Evolutionary conservation across 306 rosid species (phyloP).

Genomic region (Corylus americana): DNA sequence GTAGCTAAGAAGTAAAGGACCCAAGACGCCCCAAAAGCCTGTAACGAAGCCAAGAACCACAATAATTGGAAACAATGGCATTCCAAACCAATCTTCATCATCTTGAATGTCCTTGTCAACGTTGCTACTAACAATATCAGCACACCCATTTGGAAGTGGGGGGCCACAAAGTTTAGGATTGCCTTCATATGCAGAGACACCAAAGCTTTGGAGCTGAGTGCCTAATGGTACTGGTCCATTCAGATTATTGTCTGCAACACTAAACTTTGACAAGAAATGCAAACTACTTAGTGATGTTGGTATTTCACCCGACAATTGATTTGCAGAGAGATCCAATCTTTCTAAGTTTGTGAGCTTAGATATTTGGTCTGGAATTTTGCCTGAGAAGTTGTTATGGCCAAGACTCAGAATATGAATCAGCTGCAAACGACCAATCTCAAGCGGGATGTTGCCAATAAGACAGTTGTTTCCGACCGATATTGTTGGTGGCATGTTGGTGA

Average conservation of each 20-base stretch:
- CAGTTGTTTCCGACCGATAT: no score
- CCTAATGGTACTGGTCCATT: constrained; percentile 3
- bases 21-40: constrained; percentile 13
- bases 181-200: constrained; percentile 2
- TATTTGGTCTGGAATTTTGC: constrained; percentile 11
- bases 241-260: background rate
- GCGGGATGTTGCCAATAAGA: background rate
- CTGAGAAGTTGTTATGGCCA: background rate
- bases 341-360: constrained; percentile 17
- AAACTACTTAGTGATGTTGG: background rate
- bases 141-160: constrained; percentile 11
- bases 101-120: background rate
- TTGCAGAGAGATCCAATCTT: background rate
- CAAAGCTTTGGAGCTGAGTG: constrained; percentile 9
- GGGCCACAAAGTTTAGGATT: background rate
- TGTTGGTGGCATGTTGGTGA: no score
- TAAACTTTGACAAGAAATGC: constrained; percentile 7
- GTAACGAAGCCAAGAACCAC: constrained; percentile 7
- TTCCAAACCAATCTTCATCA: background rate
- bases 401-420: background rate
- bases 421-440: constrained; percentile 7
- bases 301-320: constrained; percentile 15
- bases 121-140: no score
- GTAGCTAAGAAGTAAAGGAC: background rate
- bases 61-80: background rate